phyloP scores from a whole-genome alignment of 805 yeast genomes.

The Candida tallmaniae region DNA sequence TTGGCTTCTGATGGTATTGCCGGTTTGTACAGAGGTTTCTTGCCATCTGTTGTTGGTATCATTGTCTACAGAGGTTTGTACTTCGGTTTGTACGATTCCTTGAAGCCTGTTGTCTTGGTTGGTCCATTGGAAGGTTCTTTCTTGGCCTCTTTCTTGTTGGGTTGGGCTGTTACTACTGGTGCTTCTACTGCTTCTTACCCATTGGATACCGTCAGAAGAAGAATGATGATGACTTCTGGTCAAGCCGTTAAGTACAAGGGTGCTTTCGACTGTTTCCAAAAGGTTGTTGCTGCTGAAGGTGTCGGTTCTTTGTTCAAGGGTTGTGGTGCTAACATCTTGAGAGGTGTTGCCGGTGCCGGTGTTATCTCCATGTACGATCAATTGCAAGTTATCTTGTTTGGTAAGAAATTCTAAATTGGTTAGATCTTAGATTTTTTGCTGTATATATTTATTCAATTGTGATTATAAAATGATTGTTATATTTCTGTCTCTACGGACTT shows the following conservation, averaged over 20 bases:
- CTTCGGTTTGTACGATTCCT: slow-evolving; percentile 96
- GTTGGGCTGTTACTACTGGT: slow-evolving; percentile 98
- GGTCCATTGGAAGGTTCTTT: slow-evolving; percentile 94
- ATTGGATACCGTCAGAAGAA: slow-evolving; percentile 98
- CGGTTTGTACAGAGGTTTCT: slow-evolving; percentile 99
- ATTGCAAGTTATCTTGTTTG: slow-evolving; percentile 89
- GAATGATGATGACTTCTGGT: slow-evolving; percentile 99
- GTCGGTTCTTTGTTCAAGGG: slow-evolving; percentile 91
- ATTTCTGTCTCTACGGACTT: no score
- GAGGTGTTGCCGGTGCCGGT: slow-evolving; percentile 99
- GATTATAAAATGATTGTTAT: slow-evolving; percentile 10
- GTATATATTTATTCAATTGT: slow-evolving; percentile 10
- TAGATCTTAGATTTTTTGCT: slow-evolving; percentile 1
- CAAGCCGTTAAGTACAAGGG: slow-evolving; percentile 95
- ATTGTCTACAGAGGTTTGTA: slow-evolving; percentile 98
- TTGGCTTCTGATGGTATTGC: slow-evolving; percentile 94
- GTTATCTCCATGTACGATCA: slow-evolving; percentile 97
- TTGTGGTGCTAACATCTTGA: slow-evolving; percentile 98
- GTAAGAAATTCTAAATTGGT: slow-evolving; percentile 67
- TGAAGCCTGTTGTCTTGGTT: slow-evolving; percentile 90
- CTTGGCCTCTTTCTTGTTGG: slow-evolving; percentile 92
- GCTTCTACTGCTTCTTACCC: slow-evolving; percentile 99
- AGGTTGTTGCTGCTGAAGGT: slow-evolving; percentile 97
- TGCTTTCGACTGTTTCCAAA: slow-evolving; percentile 87
- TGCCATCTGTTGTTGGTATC: slow-evolving; percentile 96